Conservation (phyloP, 257 asterid genomes). For the Oldenlandia corymbosa region DNA sequence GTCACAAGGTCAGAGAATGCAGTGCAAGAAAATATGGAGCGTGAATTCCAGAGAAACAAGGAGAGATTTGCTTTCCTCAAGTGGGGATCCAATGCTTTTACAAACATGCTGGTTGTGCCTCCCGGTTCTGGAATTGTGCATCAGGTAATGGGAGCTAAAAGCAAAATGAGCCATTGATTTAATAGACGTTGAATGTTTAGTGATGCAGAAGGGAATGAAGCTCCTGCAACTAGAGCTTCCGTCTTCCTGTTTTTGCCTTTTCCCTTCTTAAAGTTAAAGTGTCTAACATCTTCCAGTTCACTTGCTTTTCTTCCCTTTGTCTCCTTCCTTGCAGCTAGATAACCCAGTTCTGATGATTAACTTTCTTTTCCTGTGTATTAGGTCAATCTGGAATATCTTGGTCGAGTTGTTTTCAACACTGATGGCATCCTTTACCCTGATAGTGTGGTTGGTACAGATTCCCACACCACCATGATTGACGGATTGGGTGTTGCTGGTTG, state of each 20-base stretch:
- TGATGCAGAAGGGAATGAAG: neutral
- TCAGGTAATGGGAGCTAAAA: constrained; percentile 52
- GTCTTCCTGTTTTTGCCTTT: neutral
- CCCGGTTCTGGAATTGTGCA: constrained; percentile 98
- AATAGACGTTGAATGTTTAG: neutral
- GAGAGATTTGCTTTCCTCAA: constrained; percentile 96
- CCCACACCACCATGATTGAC: constrained; percentile 97
- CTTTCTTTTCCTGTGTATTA: constrained; percentile 22
- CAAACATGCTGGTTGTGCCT: constrained; percentile 96
- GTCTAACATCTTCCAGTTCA: neutral
- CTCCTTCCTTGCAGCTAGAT: neutral
- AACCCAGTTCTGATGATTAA: neutral
- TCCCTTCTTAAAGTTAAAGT: neutral
- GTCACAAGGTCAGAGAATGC: constrained; percentile 88
- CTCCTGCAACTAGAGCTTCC: neutral
- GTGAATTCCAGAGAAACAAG: constrained; percentile 89
- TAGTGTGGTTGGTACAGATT: constrained; percentile 96
- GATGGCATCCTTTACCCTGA: constrained; percentile 88
- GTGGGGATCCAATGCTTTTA: constrained; percentile 97
- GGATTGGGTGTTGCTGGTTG: constrained; percentile 98
- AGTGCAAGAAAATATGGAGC: constrained; percentile 87
- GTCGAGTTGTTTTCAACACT: constrained; percentile 79
- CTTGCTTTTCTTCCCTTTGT: neutral
- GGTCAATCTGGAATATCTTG: constrained; percentile 97
- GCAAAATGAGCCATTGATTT: neutral